phyloP scores from a whole-genome alignment of 2,329 filamentous ascomycete genomes.

The Neurospora crassa region DNA sequence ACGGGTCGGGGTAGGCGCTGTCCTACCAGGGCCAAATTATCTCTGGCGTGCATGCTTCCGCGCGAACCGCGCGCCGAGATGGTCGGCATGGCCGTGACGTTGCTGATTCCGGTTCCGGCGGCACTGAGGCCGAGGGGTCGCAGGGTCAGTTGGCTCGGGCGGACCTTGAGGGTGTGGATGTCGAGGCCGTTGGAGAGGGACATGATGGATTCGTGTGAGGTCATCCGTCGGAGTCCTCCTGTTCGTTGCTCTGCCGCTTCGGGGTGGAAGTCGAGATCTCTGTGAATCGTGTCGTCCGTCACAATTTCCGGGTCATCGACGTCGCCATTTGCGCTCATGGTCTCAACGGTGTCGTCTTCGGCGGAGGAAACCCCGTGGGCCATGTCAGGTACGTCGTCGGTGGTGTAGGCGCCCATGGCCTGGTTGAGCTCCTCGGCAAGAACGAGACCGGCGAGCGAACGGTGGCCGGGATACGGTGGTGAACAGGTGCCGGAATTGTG shows the following conservation, averaged over 20 bases:
- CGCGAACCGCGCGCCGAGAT: constrained; percentile 36
- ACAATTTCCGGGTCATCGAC: constrained; percentile 21
- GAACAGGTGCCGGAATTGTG: background rate
- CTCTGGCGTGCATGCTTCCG: constrained; percentile 49
- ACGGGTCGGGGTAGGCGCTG: constrained; percentile 24
- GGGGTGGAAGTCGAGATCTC: constrained; percentile 15
- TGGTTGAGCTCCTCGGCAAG: constrained; percentile 5
- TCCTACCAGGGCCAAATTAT: constrained; percentile 32
- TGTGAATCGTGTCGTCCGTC: constrained; percentile 5
- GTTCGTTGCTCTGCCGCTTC: constrained; percentile 14
- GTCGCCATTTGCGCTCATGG: constrained; percentile 14
- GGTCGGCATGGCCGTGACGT: constrained; percentile 51
- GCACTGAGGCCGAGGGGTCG: constrained; percentile 41
- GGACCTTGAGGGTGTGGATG: constrained; percentile 70
- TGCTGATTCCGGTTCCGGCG: constrained; percentile 47
- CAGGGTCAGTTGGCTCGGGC: constrained; percentile 65
- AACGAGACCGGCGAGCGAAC: background rate
- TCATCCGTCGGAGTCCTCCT: constrained; percentile 45
- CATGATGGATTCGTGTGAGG: constrained; percentile 82
- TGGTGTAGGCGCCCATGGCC: constrained; percentile 24
- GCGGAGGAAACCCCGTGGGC: constrained; percentile 19
- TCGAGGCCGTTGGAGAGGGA: constrained; percentile 83
- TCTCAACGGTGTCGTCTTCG: constrained; percentile 27
- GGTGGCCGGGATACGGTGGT: background rate
- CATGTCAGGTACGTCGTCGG: constrained; percentile 23